Conservation (phyloP, 495 filamentous ascomycete species). For the Neurospora africana region DNA sequence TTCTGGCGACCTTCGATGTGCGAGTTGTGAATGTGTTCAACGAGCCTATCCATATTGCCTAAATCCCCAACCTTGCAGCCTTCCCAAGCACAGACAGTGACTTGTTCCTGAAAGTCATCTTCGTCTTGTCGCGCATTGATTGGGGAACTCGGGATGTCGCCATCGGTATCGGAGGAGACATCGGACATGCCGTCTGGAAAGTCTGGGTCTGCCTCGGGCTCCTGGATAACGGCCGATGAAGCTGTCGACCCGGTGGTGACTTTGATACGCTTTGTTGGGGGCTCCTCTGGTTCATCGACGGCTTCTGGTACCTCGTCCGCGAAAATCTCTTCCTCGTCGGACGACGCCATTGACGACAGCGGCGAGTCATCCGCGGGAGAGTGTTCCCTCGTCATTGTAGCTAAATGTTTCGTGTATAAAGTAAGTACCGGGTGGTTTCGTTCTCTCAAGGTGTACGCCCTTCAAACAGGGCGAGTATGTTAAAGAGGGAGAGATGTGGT, state of each 20-base stretch:
- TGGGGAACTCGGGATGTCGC: constrained; percentile 67
- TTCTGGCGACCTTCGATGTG: constrained; percentile 71
- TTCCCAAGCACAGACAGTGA: constrained; percentile 83
- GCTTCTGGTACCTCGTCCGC: constrained; percentile 32
- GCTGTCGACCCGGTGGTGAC: constrained; percentile 32
- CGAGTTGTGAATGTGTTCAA: constrained; percentile 85
- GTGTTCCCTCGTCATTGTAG: constrained; percentile 20
- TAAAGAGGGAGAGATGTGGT: neutral
- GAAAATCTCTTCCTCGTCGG: constrained; percentile 37
- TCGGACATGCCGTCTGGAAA: constrained; percentile 38
- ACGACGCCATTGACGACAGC: constrained; percentile 33
- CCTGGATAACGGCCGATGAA: constrained; percentile 34
- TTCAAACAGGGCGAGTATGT: neutral
- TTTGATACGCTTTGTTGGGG: constrained; percentile 43
- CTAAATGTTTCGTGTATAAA: neutral
- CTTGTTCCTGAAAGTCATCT: constrained; percentile 79
- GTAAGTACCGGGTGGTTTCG: neutral
- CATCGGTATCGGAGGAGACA: constrained; percentile 80
- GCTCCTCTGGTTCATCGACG: constrained; percentile 24
- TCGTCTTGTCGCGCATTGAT: constrained; percentile 55
- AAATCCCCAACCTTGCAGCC: constrained; percentile 72
- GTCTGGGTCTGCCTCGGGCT: constrained; percentile 29
- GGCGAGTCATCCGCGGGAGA: constrained; percentile 27
- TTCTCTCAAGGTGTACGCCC: neutral
- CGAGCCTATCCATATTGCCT: constrained; percentile 86